Conservation (phyloP, 2,329 filamentous ascomycete species). For the Aspergillus ochraceoroseus region DNA sequence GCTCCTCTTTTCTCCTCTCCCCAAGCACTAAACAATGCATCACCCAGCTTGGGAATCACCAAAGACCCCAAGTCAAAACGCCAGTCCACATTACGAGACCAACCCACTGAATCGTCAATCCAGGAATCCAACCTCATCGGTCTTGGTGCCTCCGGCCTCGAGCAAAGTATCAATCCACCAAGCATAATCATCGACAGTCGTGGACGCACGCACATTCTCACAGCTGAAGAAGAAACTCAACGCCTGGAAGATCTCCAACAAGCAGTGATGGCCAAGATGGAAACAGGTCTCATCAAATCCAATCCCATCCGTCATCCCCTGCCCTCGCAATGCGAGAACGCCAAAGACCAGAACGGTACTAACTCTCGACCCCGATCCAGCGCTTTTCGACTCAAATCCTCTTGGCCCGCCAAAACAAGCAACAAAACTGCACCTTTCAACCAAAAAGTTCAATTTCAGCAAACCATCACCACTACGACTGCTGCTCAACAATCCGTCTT, state of each 20-base stretch:
- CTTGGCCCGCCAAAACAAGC: conserved; percentile 8
- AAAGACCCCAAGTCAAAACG: conserved; percentile 2
- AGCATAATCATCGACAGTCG: conserved; percentile 24
- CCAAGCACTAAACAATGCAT: conserved; percentile 4
- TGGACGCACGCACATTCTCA: conserved; percentile 21
- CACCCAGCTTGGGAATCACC: conserved; percentile 12
- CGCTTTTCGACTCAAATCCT: conserved; percentile 8
- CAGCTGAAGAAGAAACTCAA: conserved; percentile 19
- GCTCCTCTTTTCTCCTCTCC: conserved; percentile 17
- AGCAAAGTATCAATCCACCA: conserved; percentile 1
- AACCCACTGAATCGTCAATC: neutral
- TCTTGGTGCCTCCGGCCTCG: neutral
- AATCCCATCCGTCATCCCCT: neutral
- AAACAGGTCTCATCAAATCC: conserved; percentile 11
- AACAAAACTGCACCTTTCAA: conserved; percentile 1
- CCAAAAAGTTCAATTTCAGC: neutral
- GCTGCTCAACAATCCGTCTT: conserved; percentile 1
- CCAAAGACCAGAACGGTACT: neutral
- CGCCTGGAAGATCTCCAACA: conserved; percentile 21
- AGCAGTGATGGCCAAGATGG: conserved; percentile 28
- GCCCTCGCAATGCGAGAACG: neutral
- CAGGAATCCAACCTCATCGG: neutral
- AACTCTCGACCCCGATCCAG: conserved; percentile 1
- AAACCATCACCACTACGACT: neutral
- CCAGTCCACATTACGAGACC: neutral